Percentiles rank a stretch among this genome's conserved stretches.
phyloP scores from a whole-genome alignment of 2,329 filamentous ascomycete genomes.

The Dothideomycetes sp. region DNA sequence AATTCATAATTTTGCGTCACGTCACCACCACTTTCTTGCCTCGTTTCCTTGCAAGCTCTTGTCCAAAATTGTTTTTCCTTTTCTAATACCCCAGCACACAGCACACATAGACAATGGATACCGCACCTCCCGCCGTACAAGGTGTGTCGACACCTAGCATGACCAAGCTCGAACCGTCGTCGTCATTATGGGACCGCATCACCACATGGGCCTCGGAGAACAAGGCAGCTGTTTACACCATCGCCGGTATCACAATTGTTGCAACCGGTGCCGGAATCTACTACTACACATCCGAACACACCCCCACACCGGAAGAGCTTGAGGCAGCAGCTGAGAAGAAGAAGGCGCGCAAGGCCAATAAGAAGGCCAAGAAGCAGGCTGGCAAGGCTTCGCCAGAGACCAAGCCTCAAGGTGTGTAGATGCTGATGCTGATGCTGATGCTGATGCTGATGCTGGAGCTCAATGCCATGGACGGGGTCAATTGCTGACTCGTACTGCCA shows the following conservation, averaged over 20 bases:
- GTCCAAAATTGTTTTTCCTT: slow-evolving; percentile 5
- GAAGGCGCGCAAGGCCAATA: slow-evolving; percentile 79
- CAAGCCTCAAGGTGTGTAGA: slow-evolving; percentile 2
- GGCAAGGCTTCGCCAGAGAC: slow-evolving; percentile 29
- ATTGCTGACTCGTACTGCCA: slow-evolving; percentile 6
- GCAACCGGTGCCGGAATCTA: slow-evolving; percentile 84
- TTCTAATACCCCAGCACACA: slow-evolving; percentile 4
- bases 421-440: background rate
- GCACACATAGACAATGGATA: slow-evolving; percentile 5
- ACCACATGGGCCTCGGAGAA: slow-evolving; percentile 90
- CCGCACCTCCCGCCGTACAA: slow-evolving; percentile 4
- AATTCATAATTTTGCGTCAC: too few species aligned
- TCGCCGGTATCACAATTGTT: slow-evolving; percentile 87
- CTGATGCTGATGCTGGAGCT: too few species aligned
- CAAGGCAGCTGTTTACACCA: slow-evolving; percentile 90
- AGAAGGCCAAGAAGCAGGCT: slow-evolving; percentile 65
- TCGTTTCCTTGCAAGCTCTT: too few species aligned
- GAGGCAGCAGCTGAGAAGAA: slow-evolving; percentile 47
- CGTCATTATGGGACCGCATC: slow-evolving; percentile 79
- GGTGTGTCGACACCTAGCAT: slow-evolving; percentile 8
- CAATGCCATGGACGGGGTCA: too few species aligned
- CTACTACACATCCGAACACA: slow-evolving; percentile 68
- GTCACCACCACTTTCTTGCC: too few species aligned
- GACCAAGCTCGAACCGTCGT: slow-evolving; percentile 11
- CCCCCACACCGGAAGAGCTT: slow-evolving; percentile 28